These are phyloP conservation scores for Starmerella tilneyi DNA, from an alignment of 805 yeast species.

Conservation along the genomic window DNA sequence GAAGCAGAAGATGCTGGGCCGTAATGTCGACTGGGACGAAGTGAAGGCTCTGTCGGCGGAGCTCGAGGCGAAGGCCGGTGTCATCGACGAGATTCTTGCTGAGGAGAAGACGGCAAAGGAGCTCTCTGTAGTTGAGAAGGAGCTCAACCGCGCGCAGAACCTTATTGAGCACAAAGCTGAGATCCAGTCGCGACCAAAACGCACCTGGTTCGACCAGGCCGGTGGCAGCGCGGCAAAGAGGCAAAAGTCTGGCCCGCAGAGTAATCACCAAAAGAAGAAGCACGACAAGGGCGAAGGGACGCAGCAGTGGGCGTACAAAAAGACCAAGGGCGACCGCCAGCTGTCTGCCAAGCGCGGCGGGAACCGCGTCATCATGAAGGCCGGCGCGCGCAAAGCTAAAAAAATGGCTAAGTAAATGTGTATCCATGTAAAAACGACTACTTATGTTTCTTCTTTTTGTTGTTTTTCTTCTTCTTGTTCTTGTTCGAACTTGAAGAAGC, in stretches of 20 bases:
- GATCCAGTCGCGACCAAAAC: slow-evolving; percentile 77
- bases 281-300: slow-evolving; percentile 48
- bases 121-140: slow-evolving; percentile 80
- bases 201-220: slow-evolving; percentile 86
- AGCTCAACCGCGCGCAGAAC: slow-evolving; percentile 75
- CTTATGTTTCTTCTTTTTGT: slow-evolving; percentile 16
- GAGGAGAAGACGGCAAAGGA: slow-evolving; percentile 89
- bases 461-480: slow-evolving; percentile 17
- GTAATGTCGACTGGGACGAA: slow-evolving; percentile 83
- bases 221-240: slow-evolving; percentile 26
- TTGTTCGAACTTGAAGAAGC: neutral
- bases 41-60: slow-evolving; percentile 58
- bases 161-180: slow-evolving; percentile 69
- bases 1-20: slow-evolving; percentile 55
- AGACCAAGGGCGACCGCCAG: slow-evolving; percentile 63
- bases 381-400: slow-evolving; percentile 20
- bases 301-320: slow-evolving; percentile 53
- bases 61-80: slow-evolving; percentile 49
- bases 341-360: slow-evolving; percentile 23
- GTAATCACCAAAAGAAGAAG: slow-evolving; percentile 54
- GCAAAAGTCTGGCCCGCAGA: slow-evolving; percentile 30
- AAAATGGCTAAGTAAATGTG: neutral
- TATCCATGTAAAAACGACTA: neutral
- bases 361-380: slow-evolving; percentile 21
- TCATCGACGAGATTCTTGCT: slow-evolving; percentile 63